phyloP scores from a whole-genome alignment of 345 rosid species.

The Kernera saxatilis region DNA sequence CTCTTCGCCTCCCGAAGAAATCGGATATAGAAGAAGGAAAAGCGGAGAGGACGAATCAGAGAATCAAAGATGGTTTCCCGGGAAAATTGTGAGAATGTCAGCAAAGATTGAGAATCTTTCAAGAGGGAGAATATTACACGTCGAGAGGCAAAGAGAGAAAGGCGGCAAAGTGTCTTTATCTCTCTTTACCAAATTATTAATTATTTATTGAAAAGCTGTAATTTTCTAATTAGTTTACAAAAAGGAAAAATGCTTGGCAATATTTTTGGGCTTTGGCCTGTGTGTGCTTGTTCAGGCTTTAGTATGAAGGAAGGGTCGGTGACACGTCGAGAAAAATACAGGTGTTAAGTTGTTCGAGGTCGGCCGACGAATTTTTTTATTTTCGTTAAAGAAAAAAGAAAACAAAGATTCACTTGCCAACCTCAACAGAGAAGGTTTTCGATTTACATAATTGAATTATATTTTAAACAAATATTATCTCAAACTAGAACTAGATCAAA shows the following conservation, averaged over 20 bases:
- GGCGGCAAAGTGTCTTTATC: constrained; percentile 32
- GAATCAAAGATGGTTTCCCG: constrained; percentile 2
- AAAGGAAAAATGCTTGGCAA: background rate
- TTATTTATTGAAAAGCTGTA: background rate
- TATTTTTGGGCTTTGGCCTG: background rate
- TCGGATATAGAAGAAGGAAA: constrained; percentile 6
- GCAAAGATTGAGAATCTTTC: background rate
- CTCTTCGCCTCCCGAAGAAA: constrained; percentile 22
- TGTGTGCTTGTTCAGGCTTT: background rate
- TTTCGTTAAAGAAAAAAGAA: background rate
- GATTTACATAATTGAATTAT: too few species aligned
- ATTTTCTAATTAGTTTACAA: background rate
- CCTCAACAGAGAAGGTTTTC: too few species aligned
- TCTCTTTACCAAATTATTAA: background rate
- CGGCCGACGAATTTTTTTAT: constrained; percentile 1
- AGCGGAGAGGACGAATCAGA: constrained; percentile 1
- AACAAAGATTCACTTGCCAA: too few species aligned
- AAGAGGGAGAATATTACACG: constrained; percentile 3
- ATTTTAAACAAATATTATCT: too few species aligned
- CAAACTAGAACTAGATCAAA: too few species aligned
- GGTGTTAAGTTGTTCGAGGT: background rate
- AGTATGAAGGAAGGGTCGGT: constrained; percentile 29
- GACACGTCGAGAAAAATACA: constrained; percentile 23
- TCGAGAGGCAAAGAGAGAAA: constrained; percentile 41
- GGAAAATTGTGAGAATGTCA: constrained; percentile 1